Base-by-base conservation (phyloP, 208 protist genomes). In the Wallacemonas sp. region DNA sequence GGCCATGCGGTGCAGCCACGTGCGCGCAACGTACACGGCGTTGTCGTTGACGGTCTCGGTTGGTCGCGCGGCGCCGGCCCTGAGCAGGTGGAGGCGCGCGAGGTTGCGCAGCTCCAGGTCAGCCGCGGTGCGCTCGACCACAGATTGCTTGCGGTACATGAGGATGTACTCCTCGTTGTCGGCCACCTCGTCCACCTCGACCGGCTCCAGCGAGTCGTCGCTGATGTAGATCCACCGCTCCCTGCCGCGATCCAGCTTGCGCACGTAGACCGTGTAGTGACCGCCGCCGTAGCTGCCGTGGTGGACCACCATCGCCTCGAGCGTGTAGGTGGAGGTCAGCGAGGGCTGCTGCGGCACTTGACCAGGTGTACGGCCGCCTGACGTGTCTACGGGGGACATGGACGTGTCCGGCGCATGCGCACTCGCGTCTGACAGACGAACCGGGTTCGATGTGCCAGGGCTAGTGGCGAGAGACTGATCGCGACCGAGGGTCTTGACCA, bases 131-230 rank as follows among this genome's bases (percentile, higher is more conserved):
- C 54, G 70, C 55, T 76, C 38, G 21, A 81, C 60, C 23, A 92
- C 39, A n/a, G 76, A 63, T 65, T 97, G 92, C 46, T 90, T 84
- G 46, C 81, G 81, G 73, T 97, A 97, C 49, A 95, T 39, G 14
- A 97, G 61, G 9, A 97, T 46, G 72, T 97, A 97, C 61, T 93
- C 85, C 68, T 96, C 83, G 3, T 82, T 81, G 68, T 93, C 75
- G 0, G 78, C 76, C 33, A 94, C 84, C 16, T 84, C 83, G 1
- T 47, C 65, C 16, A 71, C 52, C 2, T 63, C 56, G 4, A 74
- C 83, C 17, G 36, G 0, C 19, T n/a, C 43, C 6, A 93, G 56
- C 44, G 74, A 75, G 16, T 92, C 76, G 71, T 97, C 92, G 73
- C 83, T 96, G 29, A 92, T 68, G 65, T 87, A 81, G 27, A 96